These are phyloP conservation scores for Penicillium tannophilum DNA, from an alignment of 495 filamentous ascomycete genomes.

Conservation along the genomic window DNA sequence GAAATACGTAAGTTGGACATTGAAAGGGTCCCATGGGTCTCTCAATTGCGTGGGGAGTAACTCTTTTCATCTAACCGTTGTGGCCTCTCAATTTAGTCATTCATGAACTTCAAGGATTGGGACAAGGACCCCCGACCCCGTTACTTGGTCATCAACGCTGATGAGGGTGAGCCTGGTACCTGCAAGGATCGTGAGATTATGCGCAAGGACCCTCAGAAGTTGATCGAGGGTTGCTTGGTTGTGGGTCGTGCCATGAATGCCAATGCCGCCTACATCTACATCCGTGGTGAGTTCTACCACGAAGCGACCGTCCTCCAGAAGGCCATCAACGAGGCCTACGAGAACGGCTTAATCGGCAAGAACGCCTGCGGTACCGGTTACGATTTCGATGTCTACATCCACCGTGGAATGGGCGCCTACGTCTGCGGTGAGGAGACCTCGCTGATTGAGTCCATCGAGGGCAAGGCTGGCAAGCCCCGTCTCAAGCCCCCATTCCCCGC, in stretches of 20 bases:
- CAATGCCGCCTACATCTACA: conserved; percentile 98
- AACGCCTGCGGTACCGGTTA: conserved; percentile 96
- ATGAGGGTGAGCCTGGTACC: conserved; percentile 97
- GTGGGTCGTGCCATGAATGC: conserved; percentile 98
- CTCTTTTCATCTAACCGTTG: conserved; percentile 6
- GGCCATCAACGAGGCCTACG: conserved; percentile 96
- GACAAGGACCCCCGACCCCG: conserved; percentile 95
- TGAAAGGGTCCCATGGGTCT: background rate
- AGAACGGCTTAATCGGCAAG: conserved; percentile 91
- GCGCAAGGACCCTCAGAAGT: conserved; percentile 99
- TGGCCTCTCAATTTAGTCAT: conserved; percentile 65
- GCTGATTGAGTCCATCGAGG: conserved; percentile 95
- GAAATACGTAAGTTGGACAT: conserved; percentile 81
- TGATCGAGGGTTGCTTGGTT: conserved; percentile 94
- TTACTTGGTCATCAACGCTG: conserved; percentile 96
- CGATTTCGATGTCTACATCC: conserved; percentile 95
- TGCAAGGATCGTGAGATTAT: conserved; percentile 99
- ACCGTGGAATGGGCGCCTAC: conserved; percentile 96
- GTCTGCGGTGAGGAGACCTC: conserved; percentile 98
- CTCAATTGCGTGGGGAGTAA: background rate
- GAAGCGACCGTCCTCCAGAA: conserved; percentile 92
- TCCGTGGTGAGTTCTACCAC: conserved; percentile 97
- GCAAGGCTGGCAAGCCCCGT: conserved; percentile 97
- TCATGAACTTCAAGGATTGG: conserved; percentile 99
- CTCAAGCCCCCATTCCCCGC: conserved; percentile 98